Conservation (phyloP, 2,329 filamentous ascomycete species). For the Verruconis gallopava region DNA sequence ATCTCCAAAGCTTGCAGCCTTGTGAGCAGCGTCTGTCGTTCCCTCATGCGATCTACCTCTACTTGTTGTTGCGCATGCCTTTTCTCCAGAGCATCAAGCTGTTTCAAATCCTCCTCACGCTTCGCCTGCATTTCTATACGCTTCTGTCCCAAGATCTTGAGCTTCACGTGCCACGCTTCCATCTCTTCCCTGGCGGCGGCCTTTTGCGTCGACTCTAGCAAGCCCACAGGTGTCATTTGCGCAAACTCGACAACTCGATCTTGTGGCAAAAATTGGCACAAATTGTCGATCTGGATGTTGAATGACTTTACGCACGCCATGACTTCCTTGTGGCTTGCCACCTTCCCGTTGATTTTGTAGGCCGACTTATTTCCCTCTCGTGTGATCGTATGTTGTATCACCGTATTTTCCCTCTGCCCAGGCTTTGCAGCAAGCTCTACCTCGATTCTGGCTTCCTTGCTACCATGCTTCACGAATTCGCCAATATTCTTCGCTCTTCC, state of each 20-base stretch:
- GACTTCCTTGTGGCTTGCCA: conserved; percentile 48
- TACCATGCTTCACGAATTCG: conserved; percentile 89
- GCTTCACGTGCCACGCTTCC: conserved; percentile 59
- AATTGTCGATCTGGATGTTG: conserved; percentile 90
- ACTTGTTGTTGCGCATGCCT: conserved; percentile 63
- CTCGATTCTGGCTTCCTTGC: conserved; percentile 65
- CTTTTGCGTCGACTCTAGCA: conserved; percentile 74
- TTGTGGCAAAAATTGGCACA: conserved; percentile 94
- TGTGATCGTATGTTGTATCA: conserved; percentile 65
- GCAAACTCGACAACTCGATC: conserved; percentile 94
- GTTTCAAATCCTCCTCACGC: conserved; percentile 46
- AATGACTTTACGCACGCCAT: conserved; percentile 55
- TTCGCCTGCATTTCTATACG: conserved; percentile 52
- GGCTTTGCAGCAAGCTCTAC: conserved; percentile 59
- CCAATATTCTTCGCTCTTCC: conserved; percentile 74
- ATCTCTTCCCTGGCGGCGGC: conserved; percentile 77
- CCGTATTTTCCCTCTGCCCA: conserved; percentile 41
- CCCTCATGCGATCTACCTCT: conserved; percentile 71
- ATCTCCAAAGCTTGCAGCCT: conserved; percentile 53
- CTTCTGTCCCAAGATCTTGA: conserved; percentile 57
- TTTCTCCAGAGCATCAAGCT: conserved; percentile 53
- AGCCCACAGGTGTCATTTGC: conserved; percentile 63
- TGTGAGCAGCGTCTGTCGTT: conserved; percentile 56
- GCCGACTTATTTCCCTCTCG: conserved; percentile 68
- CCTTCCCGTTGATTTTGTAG: conserved; percentile 64